These are phyloP conservation scores for Penicillium nucicola DNA, from an alignment of 495 filamentous ascomycete genomes.

Conservation along the genomic window DNA sequence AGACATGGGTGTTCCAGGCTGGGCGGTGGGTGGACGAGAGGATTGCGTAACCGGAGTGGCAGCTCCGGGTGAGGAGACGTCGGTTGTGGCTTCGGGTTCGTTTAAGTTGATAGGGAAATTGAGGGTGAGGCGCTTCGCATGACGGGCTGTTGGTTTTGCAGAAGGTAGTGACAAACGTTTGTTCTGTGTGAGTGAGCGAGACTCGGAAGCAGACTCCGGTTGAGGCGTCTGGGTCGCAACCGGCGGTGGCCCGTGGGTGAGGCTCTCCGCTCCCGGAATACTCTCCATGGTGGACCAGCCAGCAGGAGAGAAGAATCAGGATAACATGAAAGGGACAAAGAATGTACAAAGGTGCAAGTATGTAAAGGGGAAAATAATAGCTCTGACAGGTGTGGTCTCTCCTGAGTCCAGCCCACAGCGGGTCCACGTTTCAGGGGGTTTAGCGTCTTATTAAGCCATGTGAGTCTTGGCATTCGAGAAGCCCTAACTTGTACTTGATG, in stretches of 20 bases:
- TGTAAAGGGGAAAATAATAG: conserved; percentile 7
- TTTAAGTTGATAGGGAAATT: conserved; percentile 65
- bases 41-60: conserved; percentile 39
- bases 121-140: conserved; percentile 73
- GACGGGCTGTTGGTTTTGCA: conserved; percentile 52
- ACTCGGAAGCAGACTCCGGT: conserved; percentile 18
- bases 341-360: not conserved
- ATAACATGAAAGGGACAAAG: conserved; percentile 7
- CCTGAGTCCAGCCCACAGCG: conserved; percentile 26
- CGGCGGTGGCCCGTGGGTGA: conserved; percentile 28
- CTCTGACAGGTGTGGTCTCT: conserved; percentile 13
- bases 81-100: conserved; percentile 23
- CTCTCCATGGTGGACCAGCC: conserved; percentile 39
- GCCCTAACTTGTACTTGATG: too few relatives aligned
- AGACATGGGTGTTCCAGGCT: conserved; percentile 41
- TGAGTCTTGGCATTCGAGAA: not conserved
- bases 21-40: conserved; percentile 27
- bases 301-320: conserved; percentile 15
- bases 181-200: conserved; percentile 17
- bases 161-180: conserved; percentile 52
- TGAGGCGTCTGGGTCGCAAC: conserved; percentile 32
- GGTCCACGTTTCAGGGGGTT: conserved; percentile 30
- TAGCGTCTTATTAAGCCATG: conserved; percentile 1
- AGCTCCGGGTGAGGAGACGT: conserved; percentile 33
- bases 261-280: conserved; percentile 30